phyloP scores from a whole-genome alignment of 2,329 filamentous ascomycete genomes.

The Bisporella sp. region DNA sequence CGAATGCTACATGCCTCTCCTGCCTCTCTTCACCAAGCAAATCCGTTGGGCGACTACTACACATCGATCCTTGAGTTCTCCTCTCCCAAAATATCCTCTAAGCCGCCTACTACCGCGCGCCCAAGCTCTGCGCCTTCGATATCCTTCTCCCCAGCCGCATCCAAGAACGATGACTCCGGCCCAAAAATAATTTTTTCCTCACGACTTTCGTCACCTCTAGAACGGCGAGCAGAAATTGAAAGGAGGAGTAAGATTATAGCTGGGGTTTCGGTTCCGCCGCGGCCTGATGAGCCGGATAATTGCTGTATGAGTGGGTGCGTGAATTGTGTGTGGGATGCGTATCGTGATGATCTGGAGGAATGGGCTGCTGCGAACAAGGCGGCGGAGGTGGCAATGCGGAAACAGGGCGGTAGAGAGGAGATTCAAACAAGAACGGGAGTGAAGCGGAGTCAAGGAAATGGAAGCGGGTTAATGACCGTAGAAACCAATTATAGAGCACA shows the following conservation, averaged over 20 bases:
- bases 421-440: neutral
- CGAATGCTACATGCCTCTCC: conserved; percentile 12
- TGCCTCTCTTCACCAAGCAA: conserved; percentile 22
- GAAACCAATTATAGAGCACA: too few species aligned
- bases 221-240: conserved; percentile 54
- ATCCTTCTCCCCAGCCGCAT: neutral
- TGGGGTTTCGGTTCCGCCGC: conserved; percentile 75
- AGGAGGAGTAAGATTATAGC: conserved; percentile 59
- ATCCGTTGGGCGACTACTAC: conserved; percentile 52
- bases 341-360: conserved; percentile 84
- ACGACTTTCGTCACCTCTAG: conserved; percentile 64
- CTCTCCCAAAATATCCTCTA: conserved; percentile 16
- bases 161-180: conserved; percentile 24
- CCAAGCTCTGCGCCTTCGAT: conserved; percentile 7
- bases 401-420: conserved; percentile 21
- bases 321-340: conserved; percentile 93
- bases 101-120: conserved; percentile 16
- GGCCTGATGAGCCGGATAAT: conserved; percentile 86
- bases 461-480: conserved; percentile 4
- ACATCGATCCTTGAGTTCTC: conserved; percentile 45
- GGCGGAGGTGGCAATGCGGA: conserved; percentile 49
- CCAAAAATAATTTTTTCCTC: conserved; percentile 76
- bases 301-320: conserved; percentile 99
- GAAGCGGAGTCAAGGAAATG: conserved; percentile 5
- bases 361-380: conserved; percentile 64